These are phyloP conservation scores for Fusarium xyrophilum DNA, from an alignment of 2,329 filamentous ascomycete species.

Conservation along the genomic window DNA sequence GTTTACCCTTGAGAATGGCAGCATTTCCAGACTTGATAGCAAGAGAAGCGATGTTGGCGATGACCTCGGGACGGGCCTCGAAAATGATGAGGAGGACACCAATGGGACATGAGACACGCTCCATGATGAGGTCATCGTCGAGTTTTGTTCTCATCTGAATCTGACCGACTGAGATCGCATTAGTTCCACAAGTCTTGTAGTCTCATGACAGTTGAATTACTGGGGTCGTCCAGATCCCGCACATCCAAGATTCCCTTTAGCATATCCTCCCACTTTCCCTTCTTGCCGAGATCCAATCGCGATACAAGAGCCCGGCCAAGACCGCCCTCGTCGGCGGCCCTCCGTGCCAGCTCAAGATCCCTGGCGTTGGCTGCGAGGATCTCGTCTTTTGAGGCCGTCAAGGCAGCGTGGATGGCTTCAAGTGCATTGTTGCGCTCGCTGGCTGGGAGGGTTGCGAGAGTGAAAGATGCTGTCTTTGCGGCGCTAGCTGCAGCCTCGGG, in stretches of 20 bases:
- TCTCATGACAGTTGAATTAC: conserved; percentile 53
- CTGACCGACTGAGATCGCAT: conserved; percentile 70
- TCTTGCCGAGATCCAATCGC: conserved; percentile 82
- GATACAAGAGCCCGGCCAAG: conserved; percentile 86
- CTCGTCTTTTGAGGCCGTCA: conserved; percentile 70
- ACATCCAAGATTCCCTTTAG: conserved; percentile 93
- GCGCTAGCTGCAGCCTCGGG: conserved; percentile 77
- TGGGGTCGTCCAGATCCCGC: conserved; percentile 80
- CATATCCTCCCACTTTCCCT: conserved; percentile 98
- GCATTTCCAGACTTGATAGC: conserved; percentile 98
- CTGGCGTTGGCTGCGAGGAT: conserved; percentile 87
- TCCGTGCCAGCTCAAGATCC: conserved; percentile 77
- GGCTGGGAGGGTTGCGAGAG: conserved; percentile 79
- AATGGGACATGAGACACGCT: conserved; percentile 91
- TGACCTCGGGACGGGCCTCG: conserved; percentile 95
- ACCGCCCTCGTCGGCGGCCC: conserved; percentile 75
- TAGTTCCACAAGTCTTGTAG: neutral
- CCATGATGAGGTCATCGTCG: conserved; percentile 84
- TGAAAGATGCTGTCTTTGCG: conserved; percentile 82
- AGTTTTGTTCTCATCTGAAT: conserved; percentile 83
- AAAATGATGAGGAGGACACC: conserved; percentile 99
- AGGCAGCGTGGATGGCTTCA: conserved; percentile 80
- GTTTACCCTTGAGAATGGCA: conserved; percentile 90
- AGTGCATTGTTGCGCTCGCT: conserved; percentile 83
- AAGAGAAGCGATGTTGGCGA: conserved; percentile 95